Evolutionary conservation across 495 filamentous ascomycete genomes (phyloP).

Genomic region (Bombardia bombarda): DNA sequence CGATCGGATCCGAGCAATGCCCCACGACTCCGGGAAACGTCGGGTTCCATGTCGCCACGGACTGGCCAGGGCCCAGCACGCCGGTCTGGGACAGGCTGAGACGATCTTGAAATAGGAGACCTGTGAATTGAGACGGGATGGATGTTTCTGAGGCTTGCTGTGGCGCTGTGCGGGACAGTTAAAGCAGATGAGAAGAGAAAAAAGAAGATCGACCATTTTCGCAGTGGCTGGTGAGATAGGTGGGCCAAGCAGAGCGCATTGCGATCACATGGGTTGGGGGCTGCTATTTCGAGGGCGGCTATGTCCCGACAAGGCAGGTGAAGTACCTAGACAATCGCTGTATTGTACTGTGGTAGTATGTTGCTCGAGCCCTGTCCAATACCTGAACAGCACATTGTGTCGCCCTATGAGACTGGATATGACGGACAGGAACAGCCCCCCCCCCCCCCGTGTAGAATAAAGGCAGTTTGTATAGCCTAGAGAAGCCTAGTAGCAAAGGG

Average conservation of each 20-base stretch:
- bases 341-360: too few species aligned
- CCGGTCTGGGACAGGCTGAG: neutral
- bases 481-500: too few species aligned
- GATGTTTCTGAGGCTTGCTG: neutral
- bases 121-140: neutral
- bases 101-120: neutral
- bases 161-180: neutral
- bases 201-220: neutral
- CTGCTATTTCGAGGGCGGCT: constrained; percentile 12
- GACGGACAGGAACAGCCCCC: too few species aligned
- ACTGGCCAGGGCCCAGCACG: constrained; percentile 3
- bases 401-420: too few species aligned
- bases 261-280: neutral
- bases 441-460: too few species aligned
- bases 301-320: too few species aligned
- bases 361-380: too few species aligned
- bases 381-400: too few species aligned
- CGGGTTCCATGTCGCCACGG: neutral
- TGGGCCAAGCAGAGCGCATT: neutral
- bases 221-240: neutral
- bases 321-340: too few species aligned
- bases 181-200: too few species aligned
- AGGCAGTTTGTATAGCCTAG: too few species aligned
- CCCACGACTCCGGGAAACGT: neutral
- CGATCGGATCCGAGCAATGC: too few species aligned